Evolutionary conservation across 768 basidiomycete species (phyloP), one percentile per base, ranked within the genome.

Genomic region (Baorangia bicolor): DNA sequence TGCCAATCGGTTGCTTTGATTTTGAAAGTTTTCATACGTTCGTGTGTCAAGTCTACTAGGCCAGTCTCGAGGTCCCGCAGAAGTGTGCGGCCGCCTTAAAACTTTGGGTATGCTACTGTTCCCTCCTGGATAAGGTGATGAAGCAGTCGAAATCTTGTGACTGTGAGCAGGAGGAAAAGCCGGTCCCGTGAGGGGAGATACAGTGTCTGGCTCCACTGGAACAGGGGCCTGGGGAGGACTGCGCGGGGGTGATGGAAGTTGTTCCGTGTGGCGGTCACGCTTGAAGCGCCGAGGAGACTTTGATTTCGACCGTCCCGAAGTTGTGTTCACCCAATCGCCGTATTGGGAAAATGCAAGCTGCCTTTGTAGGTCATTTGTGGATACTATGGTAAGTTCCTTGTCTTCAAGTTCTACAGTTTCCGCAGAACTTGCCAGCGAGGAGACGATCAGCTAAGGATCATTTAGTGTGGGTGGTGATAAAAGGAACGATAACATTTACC

Each of bases 391-490:
- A 34, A 92, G 71, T 66, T 90, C 88, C 60, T 80, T 78, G 55
- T 88, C 87, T 39, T 80, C 81, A 16, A 92, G 81, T 55, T 90
- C 89, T 46, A 90, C 70, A 0, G 83, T 79, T 63, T 90, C 87
- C 12, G 84, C 70, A 39, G 66, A 84, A 25, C 81, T 85, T 9
- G 68, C 51, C 33, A 62, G 58, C 2, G 75, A 73, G 27, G 77
- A 77, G 28, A 83, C 72, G 27, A 86, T 79, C 47, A 83, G 72
- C 58, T 76, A 78, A 40, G 56, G 46, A 49, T 57, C 35, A 49
- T 56, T 60, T 49, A 70, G 56, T 39, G 44, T 27, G 39, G 14
- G 30, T 38, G 37, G 64, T 49, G 53, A 44, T 43, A 50, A 35
- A 50, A 49, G 13, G 55, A 56, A 44, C 34, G 39, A 60, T 62